A percentile compares a stretch with the other conserved stretches of the same genome.
Conservation (phyloP, 2,329 filamentous ascomycete genomes). For the Fusarium sp. region DNA sequence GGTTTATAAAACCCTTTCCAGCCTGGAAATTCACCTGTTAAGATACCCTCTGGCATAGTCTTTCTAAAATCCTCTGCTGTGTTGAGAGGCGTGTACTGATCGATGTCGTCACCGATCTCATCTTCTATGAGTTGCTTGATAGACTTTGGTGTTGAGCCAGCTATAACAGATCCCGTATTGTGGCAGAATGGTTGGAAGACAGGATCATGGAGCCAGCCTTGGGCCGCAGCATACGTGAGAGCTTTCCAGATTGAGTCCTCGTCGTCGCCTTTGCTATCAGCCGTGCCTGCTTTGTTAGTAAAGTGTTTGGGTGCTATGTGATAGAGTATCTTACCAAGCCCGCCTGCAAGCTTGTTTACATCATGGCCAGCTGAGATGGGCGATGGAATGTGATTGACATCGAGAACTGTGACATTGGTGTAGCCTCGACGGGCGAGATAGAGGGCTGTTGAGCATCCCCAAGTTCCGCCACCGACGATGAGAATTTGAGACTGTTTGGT, state of each 20-base stretch:
- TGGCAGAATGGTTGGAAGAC: constrained; percentile 18
- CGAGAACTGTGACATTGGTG: constrained; percentile 16
- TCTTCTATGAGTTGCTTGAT: constrained; percentile 16
- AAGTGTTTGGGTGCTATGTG: accelerated
- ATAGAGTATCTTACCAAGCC: neutral
- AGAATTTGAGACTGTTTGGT: constrained; percentile 22
- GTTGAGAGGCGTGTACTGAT: constrained; percentile 10
- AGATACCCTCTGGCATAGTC: constrained; percentile 18
- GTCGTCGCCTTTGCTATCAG: constrained; percentile 6
- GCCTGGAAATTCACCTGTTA: constrained; percentile 17
- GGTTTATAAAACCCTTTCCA: constrained; percentile 28
- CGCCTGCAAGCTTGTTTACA: constrained; percentile 25
- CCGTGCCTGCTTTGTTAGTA: neutral
- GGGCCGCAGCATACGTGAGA: neutral
- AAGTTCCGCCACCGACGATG: constrained; percentile 32
- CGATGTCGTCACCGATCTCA: constrained; percentile 12
- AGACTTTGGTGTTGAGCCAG: constrained; percentile 14
- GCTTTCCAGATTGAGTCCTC: constrained; percentile 2
- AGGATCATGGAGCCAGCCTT: constrained; percentile 26
- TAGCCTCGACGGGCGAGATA: constrained; percentile 28
- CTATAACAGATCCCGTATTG: constrained; percentile 19
- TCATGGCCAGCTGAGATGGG: constrained; percentile 29
- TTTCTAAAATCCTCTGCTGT: constrained; percentile 18
- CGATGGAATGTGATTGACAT: constrained; percentile 20
- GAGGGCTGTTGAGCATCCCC: constrained; percentile 31